Conservation (phyloP, 345 rosid genomes). For the Microcos paniculata region DNA sequence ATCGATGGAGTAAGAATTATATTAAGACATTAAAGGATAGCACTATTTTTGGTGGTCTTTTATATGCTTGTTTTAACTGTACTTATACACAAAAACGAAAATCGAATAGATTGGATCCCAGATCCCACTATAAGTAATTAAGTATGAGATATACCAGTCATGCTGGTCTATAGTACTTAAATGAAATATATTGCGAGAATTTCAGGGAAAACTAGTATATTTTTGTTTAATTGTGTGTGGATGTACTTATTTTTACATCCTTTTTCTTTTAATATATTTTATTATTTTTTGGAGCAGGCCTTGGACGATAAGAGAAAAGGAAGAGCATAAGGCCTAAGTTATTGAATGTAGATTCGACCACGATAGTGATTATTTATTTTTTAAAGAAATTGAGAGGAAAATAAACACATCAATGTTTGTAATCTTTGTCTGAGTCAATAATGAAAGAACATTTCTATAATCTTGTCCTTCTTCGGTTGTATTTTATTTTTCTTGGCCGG, state of each 20-base stretch:
- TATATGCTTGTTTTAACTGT: neutral
- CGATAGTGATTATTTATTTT: slow-evolving; percentile 10
- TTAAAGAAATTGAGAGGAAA: slow-evolving; percentile 18
- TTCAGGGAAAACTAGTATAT: neutral
- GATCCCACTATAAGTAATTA: too few relatives aligned
- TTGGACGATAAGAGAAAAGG: slow-evolving; percentile 72
- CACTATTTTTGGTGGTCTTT: neutral
- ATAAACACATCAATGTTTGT: slow-evolving; percentile 23
- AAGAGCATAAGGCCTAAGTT: slow-evolving; percentile 38
- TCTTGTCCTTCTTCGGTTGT: neutral
- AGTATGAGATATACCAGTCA: too few relatives aligned
- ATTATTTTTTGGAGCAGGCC: slow-evolving; percentile 44
- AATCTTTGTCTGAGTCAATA: neutral
- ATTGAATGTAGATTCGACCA: neutral
- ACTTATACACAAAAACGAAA: neutral
- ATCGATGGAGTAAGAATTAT: neutral
- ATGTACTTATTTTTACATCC: neutral
- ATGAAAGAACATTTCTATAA: neutral
- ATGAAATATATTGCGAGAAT: neutral
- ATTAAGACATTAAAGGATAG: neutral
- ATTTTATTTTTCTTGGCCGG: too few relatives aligned
- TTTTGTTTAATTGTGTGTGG: neutral
- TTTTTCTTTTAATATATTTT: neutral
- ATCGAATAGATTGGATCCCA: neutral
- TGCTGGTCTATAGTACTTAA: neutral